Conservation (phyloP, 1,284 basidiomycete genomes). For the Wolfiporia cocos region DNA sequence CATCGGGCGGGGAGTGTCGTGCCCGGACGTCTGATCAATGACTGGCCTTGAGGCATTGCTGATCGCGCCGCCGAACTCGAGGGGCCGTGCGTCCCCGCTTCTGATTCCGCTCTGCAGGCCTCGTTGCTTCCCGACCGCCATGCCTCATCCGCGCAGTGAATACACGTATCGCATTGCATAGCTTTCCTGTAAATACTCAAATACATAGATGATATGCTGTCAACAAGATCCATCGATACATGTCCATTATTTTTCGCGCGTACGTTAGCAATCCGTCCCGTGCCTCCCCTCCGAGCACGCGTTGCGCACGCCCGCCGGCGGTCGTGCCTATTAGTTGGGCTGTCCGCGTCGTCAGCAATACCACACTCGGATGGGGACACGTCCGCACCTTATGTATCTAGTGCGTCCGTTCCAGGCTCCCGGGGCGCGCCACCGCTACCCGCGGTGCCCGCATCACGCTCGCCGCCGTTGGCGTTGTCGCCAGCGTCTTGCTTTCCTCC, state of each 20-base stretch:
- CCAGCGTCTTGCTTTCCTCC: conserved; percentile 47
- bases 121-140: no score
- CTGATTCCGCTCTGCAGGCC: no score
- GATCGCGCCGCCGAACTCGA: no score
- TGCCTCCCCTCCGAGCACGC: not conserved
- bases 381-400: not conserved
- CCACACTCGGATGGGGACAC: not conserved
- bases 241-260: conserved; percentile 2
- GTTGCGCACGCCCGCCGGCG: not conserved
- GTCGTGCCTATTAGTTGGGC: not conserved
- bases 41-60: no score
- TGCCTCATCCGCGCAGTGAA: no score
- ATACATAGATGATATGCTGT: conserved; percentile 6
- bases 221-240: conserved; percentile 10
- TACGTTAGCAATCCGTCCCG: conserved; percentile 1
- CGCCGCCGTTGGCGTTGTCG: conserved; percentile 8
- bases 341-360: not conserved
- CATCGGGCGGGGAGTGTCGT: no score
- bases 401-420: not conserved
- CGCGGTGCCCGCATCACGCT: not conserved
- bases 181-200: conserved; percentile 3
- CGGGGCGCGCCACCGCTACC: not conserved
- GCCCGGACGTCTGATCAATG: no score
- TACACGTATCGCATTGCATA: no score
- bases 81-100: no score